Base-by-base conservation (phyloP, 164 flowering plant genomes). In the Cinnamomum chago region DNA sequence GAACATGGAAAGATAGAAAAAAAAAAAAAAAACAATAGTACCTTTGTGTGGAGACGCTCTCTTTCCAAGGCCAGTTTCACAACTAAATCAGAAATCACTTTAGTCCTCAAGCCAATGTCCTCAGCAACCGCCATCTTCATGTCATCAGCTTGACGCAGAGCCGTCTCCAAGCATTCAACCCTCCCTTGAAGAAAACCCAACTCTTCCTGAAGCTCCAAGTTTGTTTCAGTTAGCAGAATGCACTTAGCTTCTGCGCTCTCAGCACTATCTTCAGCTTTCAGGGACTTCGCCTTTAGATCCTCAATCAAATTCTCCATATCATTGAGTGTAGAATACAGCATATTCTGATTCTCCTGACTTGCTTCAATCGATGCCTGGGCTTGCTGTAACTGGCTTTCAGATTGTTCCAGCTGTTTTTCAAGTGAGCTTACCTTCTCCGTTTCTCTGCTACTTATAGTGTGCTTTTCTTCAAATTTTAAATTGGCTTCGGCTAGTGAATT, bases 41-140 rank as follows among this genome's bases (percentile, higher is more conserved):
- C 99, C 99, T 93, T 95, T 80, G 88, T 87, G 68, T 87, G 89
- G 68, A 96, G 91, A 50, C 91, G 95, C 76, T 93, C 92, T 81
- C 99, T 88, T 82, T 93, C 99, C 62, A 76, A 66, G 24, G 92
- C 91, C 69, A 96, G 83, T 79, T 90, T 88, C 85, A 86, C 65
- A 55, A 96, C 86, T 80, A 93, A 74, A 81, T 88, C 86, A 67
- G 85, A 76, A 27, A 93, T 90, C 68, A 89, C 76, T 81, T 93
- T 91, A 51, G 92, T 76, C 65, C 84, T 82, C 20, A 81, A 24
- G 62, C 75, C 77, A 65, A 95, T 86, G 67, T 88, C 97, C 76
- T 82, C 87, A 60, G 91, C 92, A 58, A 92, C 81, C 72, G 79
- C 83, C 68, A 72, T 28, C 82, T 91, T 93, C 28, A 77, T 77